phyloP scores from a whole-genome alignment of 2,329 filamentous ascomycete genomes.

The Paecilomyces formosus region DNA sequence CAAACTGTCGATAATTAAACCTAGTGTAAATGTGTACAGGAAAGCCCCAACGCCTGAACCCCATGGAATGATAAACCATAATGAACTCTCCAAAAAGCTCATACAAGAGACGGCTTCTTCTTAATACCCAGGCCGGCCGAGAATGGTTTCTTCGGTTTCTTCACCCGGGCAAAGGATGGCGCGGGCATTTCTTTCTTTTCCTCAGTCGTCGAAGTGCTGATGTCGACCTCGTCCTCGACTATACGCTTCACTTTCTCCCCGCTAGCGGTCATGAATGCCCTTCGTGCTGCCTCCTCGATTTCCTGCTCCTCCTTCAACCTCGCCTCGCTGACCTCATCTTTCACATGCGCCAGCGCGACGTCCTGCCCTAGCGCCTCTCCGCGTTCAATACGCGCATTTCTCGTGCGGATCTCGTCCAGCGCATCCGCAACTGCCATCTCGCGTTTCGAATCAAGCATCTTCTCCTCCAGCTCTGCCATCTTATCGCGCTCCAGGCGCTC shows the following conservation, averaged over 20 bases:
- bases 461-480: constrained; percentile 92
- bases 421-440: constrained; percentile 98
- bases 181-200: constrained; percentile 36
- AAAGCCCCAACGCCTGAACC: background rate
- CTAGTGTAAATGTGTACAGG: background rate
- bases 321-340: constrained; percentile 51
- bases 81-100: constrained; percentile 18
- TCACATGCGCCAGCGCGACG: constrained; percentile 48
- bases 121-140: constrained; percentile 74
- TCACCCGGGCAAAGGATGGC: constrained; percentile 63
- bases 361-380: constrained; percentile 60
- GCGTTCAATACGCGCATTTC: constrained; percentile 81
- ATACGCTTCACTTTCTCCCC: constrained; percentile 47
- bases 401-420: constrained; percentile 83
- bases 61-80: background rate
- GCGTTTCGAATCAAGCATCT: constrained; percentile 82
- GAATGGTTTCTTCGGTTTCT: constrained; percentile 84
- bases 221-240: constrained; percentile 43
- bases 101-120: constrained; percentile 58
- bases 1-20: too few relatives aligned
- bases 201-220: constrained; percentile 14
- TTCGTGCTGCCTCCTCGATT: constrained; percentile 71
- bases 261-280: constrained; percentile 64
- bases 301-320: constrained; percentile 65
- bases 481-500: constrained; percentile 71